Evolutionary conservation across 345 rosid species (phyloP), one percentile per base, ranked within the genome.

Genomic region (Populus alba): DNA sequence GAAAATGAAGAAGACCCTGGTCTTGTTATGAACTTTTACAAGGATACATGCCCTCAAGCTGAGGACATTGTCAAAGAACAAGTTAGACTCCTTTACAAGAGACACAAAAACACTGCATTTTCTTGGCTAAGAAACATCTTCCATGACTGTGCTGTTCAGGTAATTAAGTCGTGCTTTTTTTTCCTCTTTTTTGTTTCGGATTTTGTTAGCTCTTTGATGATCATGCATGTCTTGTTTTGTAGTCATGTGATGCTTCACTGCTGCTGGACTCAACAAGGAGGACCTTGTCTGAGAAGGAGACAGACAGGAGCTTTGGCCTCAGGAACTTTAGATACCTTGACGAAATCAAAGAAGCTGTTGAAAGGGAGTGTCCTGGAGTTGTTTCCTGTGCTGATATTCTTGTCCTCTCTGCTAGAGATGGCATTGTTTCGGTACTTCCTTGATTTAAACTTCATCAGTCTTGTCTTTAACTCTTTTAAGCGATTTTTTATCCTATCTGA

Each of bases 91-190:
- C 97, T 95, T 17, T 95, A 95, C 92, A 93, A 95, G 84, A 92
- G 98, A 86, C 98, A 95, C 94, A 95, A 95, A 90, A 95, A 95
- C 94, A 95, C 99, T 15, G 99, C 99, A n/a, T 95, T 95, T 83
- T 95, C 99, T 66, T 95, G 99, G 99, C 91, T 95, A 13, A 88
- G 99, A 83, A 95, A 91, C 92, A 92, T 95, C 88, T 95, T 95
- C 95, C 98, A 95, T 82, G 99, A 95, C 90, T 95, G 99, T 77
- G 96, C 90, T 83, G 98, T 95, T 70, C 82, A 95, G 97, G 98
- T 95, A 70, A 12, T 15, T 11, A 5, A 7, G 45, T 7, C 10
- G 2, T 18, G 15, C 23, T 47, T 12, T 4, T 1, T 1, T 4
- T 15, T 13, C 8, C 17, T 63, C 10, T 11, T n/a, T 59, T 62